Conservation (phyloP, 805 yeast genomes). For the Zygosaccharomyces bisporus region DNA sequence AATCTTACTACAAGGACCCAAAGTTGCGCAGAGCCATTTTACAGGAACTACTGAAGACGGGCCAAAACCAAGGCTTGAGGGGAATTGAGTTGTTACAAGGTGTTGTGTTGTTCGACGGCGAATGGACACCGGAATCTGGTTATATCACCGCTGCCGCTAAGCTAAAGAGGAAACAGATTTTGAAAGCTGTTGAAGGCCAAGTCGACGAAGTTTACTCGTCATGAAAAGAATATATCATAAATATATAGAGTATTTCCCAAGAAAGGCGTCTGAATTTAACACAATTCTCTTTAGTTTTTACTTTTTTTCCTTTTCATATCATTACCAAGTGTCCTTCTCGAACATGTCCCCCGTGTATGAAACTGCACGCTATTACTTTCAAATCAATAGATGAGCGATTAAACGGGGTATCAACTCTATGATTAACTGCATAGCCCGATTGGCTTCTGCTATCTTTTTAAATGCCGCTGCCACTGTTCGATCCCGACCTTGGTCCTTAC, state of each 20-base stretch:
- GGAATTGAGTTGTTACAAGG: slow-evolving; percentile 86
- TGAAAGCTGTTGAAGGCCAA: slow-evolving; percentile 59
- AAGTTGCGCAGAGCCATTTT: slow-evolving; percentile 53
- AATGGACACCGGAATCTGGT: slow-evolving; percentile 98
- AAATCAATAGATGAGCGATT: slow-evolving; percentile 40
- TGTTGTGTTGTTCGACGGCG: slow-evolving; percentile 74
- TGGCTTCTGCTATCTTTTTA: background rate
- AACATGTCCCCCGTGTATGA: slow-evolving; percentile 39
- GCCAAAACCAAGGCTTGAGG: slow-evolving; percentile 69
- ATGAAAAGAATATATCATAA: background rate
- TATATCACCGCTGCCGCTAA: slow-evolving; percentile 94
- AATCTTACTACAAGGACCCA: slow-evolving; percentile 48
- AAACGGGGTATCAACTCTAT: slow-evolving; percentile 36
- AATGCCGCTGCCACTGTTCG: slow-evolving; percentile 3
- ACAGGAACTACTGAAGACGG: slow-evolving; percentile 65
- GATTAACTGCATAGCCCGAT: slow-evolving; percentile 17
- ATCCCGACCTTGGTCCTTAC: slow-evolving; percentile 1
- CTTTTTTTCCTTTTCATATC: too few species aligned
- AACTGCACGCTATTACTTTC: slow-evolving; percentile 38
- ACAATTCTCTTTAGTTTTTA: background rate
- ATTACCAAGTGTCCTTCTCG: slow-evolving; percentile 1
- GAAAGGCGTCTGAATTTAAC: background rate
- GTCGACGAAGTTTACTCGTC: slow-evolving; percentile 60
- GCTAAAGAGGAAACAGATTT: slow-evolving; percentile 87
- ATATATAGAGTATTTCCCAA: background rate